Percentiles rank a stretch among this genome's conserved stretches.
These are phyloP conservation scores for Leccinum pseudoinsigne DNA, from an alignment of 1,284 basidiomycete genomes.

Conservation along the genomic window DNA sequence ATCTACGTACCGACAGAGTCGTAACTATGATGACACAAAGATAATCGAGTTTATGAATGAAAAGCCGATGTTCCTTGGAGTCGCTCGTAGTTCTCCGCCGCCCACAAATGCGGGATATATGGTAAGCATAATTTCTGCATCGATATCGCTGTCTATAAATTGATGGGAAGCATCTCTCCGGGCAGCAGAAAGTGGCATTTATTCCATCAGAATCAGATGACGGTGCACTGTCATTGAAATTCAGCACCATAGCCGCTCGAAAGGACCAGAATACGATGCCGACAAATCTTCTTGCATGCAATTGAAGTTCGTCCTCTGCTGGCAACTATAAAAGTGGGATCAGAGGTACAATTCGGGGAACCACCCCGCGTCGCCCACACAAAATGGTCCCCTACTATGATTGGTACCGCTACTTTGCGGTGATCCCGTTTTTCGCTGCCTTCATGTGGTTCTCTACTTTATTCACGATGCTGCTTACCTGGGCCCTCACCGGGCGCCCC, in stretches of 20 bases:
- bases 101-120: neutral
- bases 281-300: neutral
- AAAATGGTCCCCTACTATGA: slow-evolving; percentile 17
- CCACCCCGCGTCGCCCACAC: neutral
- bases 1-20: neutral
- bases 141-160: neutral
- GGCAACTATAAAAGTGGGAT: slow-evolving; percentile 14
- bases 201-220: neutral
- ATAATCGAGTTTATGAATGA: neutral
- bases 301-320: neutral
- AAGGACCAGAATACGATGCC: neutral
- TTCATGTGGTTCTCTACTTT: slow-evolving; percentile 67
- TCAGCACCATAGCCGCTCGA: neutral
- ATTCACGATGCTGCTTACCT: slow-evolving; percentile 66
- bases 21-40: neutral
- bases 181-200: neutral
- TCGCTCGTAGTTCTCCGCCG: neutral
- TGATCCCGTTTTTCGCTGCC: slow-evolving; percentile 59
- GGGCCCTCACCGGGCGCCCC: slow-evolving; percentile 51
- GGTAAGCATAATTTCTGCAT: neutral
- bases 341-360: neutral
- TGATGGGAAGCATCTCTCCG: neutral
- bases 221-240: neutral
- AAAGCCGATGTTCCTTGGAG: neutral
- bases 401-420: slow-evolving; percentile 57